phyloP scores from a whole-genome alignment of 352 stramenopile species.

The Phytophthora idaei region DNA sequence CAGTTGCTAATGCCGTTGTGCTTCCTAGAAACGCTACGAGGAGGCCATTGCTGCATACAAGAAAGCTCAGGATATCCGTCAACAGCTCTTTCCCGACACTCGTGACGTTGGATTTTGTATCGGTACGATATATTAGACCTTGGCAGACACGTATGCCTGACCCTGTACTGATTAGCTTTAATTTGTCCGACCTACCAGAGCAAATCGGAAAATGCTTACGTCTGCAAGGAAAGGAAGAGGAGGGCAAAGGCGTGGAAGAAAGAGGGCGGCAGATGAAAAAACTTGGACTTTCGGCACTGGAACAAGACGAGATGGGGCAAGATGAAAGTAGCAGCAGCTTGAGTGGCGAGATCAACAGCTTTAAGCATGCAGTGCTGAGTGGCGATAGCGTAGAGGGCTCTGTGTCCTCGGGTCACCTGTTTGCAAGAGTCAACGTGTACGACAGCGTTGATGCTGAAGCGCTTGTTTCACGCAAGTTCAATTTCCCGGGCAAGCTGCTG shows the following conservation, averaged over 20 bases:
- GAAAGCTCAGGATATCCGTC: slow-evolving; percentile 75
- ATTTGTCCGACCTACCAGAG: slow-evolving; percentile 38
- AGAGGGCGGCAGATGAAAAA: slow-evolving; percentile 69
- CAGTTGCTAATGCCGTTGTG: background rate
- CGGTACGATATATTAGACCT: slow-evolving; percentile 41
- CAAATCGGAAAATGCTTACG: slow-evolving; percentile 84
- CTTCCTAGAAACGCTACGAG: slow-evolving; percentile 59
- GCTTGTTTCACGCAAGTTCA: slow-evolving; percentile 61
- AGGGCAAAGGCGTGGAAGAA: slow-evolving; percentile 57
- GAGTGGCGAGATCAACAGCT: slow-evolving; percentile 25
- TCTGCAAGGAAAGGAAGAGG: slow-evolving; percentile 63
- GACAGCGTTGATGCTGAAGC: slow-evolving; percentile 48
- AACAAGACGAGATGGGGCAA: slow-evolving; percentile 37
- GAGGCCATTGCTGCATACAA: slow-evolving; percentile 71
- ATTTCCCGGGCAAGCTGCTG: slow-evolving; percentile 65
- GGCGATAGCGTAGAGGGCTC: slow-evolving; percentile 20
- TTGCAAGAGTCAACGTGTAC: slow-evolving; percentile 40
- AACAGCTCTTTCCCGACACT: slow-evolving; percentile 74
- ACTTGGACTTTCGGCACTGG: slow-evolving; percentile 47
- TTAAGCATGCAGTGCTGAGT: slow-evolving; percentile 37
- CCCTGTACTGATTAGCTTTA: background rate
- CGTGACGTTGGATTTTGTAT: slow-evolving; percentile 81
- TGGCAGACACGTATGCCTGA: background rate
- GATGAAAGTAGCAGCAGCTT: slow-evolving; percentile 25
- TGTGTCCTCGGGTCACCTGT: slow-evolving; percentile 37